These are phyloP conservation scores for Phialophora macrospora DNA, from an alignment of 2,329 filamentous ascomycete genomes.

Conservation along the genomic window DNA sequence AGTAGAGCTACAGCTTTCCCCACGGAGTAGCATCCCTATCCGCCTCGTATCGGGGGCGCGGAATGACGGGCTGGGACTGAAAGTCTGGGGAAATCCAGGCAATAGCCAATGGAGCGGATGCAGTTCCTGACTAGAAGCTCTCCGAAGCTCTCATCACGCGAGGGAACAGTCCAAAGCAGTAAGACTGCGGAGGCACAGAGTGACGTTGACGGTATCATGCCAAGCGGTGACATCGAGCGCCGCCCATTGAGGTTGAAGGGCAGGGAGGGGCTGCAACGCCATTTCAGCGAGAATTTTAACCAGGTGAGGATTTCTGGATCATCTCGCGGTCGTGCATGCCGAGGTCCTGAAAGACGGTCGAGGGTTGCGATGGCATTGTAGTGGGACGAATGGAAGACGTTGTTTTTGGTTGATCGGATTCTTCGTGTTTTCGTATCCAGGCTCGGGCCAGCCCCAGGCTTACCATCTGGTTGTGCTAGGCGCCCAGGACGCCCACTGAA, in stretches of 20 bases:
- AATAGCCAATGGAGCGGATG: conserved; percentile 10
- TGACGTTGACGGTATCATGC: conserved; percentile 19
- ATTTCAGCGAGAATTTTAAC: conserved; percentile 21
- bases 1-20: conserved; percentile 16
- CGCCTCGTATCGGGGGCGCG: conserved; percentile 5
- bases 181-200: conserved; percentile 17
- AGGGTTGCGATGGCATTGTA: not conserved
- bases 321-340: not conserved
- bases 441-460: not conserved
- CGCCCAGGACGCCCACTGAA: not conserved
- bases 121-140: conserved; percentile 19
- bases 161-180: conserved; percentile 9
- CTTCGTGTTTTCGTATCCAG: not conserved
- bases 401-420: not conserved
- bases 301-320: not conserved
- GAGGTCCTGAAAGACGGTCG: not conserved
- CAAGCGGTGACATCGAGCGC: conserved; percentile 19
- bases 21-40: conserved; percentile 12
- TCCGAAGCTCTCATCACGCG: conserved; percentile 3
- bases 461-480: not conserved
- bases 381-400: not conserved
- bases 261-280: not conserved
- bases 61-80: conserved; percentile 13
- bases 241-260: not conserved
- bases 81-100: not conserved